phyloP scores from a whole-genome alignment of 352 stramenopile species.

The Phytophthora ohioensis region DNA sequence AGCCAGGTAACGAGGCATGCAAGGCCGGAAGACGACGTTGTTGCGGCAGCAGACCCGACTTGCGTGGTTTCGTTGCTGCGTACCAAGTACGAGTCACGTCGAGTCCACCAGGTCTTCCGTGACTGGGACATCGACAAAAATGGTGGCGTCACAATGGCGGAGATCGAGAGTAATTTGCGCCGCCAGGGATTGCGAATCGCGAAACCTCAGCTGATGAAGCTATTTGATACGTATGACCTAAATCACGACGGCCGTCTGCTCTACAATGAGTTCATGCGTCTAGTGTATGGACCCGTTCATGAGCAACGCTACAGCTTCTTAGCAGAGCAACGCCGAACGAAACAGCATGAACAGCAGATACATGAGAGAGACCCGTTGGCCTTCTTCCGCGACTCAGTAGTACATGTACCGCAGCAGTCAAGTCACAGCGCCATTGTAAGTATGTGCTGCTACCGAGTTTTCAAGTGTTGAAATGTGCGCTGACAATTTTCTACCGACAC shows the following conservation, averaged over 20 bases:
- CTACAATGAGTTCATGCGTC: constrained; percentile 58
- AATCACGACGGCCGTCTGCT: constrained; percentile 51
- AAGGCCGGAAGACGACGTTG: constrained; percentile 15
- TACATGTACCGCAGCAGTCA: constrained; percentile 7
- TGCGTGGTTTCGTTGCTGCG: constrained; percentile 55
- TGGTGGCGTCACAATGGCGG: constrained; percentile 50
- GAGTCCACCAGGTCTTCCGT: constrained; percentile 58
- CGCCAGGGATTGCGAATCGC: constrained; percentile 51
- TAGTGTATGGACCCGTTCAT: constrained; percentile 48
- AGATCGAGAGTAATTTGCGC: constrained; percentile 58
- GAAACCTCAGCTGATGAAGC: constrained; percentile 44
- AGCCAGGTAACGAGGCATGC: background rate
- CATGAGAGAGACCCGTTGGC: constrained; percentile 40
- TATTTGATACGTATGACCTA: constrained; percentile 51
- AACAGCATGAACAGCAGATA: constrained; percentile 13
- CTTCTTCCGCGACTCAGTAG: constrained; percentile 43
- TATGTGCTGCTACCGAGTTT: background rate
- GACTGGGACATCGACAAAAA: constrained; percentile 72
- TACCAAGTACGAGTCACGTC: constrained; percentile 55
- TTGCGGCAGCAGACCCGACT: constrained; percentile 40
- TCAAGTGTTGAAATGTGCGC: background rate
- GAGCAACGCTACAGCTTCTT: constrained; percentile 32
- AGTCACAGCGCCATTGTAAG: constrained; percentile 22
- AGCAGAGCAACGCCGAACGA: constrained; percentile 15
- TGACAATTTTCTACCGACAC: background rate